Percentiles rank a stretch among this genome's conserved stretches.
Conservation (phyloP, 306 rosid species). For the Acacia acuminata region DNA sequence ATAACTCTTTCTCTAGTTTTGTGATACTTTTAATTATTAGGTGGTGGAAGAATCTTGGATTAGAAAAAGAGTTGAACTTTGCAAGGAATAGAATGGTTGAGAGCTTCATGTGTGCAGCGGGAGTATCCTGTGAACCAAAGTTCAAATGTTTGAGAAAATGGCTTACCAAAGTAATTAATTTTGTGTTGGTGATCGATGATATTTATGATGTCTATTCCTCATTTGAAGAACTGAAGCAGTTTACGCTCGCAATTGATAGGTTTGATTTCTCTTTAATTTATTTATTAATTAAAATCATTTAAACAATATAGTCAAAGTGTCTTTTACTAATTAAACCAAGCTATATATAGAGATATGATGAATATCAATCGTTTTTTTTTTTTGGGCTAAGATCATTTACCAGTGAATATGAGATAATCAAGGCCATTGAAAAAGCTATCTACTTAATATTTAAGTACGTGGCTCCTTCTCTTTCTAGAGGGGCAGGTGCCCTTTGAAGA, state of each 20-base stretch:
- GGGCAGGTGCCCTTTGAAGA: background rate
- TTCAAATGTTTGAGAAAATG: conserved; percentile 52
- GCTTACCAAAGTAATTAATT: conserved; percentile 55
- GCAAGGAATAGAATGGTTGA: background rate
- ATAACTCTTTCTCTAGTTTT: background rate
- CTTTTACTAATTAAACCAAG: too few species aligned
- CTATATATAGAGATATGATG: too few species aligned
- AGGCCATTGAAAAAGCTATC: too few species aligned
- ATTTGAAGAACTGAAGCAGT: conserved; percentile 51
- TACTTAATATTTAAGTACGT: too few species aligned
- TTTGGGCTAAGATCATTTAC: too few species aligned
- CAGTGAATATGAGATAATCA: too few species aligned
- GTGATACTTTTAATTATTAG: conserved; percentile 32
- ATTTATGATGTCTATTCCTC: conserved; percentile 63
- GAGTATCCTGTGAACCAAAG: conserved; percentile 42
- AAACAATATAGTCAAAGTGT: too few species aligned
- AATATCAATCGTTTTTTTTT: too few species aligned
- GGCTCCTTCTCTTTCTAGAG: background rate
- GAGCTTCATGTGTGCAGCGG: too few species aligned
- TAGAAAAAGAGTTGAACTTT: conserved; percentile 42
- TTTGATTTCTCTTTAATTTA: conserved; percentile 9
- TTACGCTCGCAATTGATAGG: conserved; percentile 59
- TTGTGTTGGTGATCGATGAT: conserved; percentile 56
- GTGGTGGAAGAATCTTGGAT: conserved; percentile 72
- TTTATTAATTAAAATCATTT: too few species aligned